phyloP scores from a whole-genome alignment of 257 asterid species.

The Agastache rugosa region DNA sequence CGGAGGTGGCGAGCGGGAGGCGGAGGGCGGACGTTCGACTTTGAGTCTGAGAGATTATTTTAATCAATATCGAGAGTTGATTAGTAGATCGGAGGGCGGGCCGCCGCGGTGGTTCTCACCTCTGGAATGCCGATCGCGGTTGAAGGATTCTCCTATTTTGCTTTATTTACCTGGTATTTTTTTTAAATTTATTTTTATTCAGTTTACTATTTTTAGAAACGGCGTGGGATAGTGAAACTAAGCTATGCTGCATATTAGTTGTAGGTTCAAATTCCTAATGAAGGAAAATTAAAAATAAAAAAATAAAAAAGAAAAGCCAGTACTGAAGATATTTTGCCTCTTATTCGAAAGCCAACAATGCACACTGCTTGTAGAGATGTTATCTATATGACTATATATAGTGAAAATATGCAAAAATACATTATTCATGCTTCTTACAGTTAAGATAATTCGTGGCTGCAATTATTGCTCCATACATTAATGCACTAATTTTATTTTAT shows the following conservation, averaged over 20 bases:
- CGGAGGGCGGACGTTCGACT: slow-evolving; percentile 34
- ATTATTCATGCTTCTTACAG: too few species aligned
- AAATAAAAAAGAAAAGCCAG: neutral
- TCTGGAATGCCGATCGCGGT: slow-evolving; percentile 47
- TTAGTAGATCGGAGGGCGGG: slow-evolving; percentile 59
- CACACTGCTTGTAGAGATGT: neutral
- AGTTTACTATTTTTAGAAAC: neutral
- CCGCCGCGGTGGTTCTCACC: slow-evolving; percentile 93
- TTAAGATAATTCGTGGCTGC: neutral
- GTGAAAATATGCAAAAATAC: neutral
- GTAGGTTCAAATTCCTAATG: neutral
- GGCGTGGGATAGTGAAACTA: neutral
- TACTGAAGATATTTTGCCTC: neutral
- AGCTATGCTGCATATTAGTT: neutral
- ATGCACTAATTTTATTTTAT: neutral
- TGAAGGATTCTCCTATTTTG: slow-evolving; percentile 58
- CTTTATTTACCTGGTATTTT: slow-evolving; percentile 74
- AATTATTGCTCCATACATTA: neutral
- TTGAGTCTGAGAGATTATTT: slow-evolving; percentile 57
- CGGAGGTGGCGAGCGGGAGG: slow-evolving; percentile 29
- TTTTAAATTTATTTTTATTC: neutral
- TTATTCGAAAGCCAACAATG: neutral
- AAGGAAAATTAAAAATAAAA: neutral
- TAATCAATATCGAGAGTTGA: slow-evolving; percentile 47
- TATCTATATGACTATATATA: too few species aligned